Evolutionary conservation across 306 rosid genomes (phyloP), one percentile per base, ranked within the genome.

Genomic region (Nissolia schottii): DNA sequence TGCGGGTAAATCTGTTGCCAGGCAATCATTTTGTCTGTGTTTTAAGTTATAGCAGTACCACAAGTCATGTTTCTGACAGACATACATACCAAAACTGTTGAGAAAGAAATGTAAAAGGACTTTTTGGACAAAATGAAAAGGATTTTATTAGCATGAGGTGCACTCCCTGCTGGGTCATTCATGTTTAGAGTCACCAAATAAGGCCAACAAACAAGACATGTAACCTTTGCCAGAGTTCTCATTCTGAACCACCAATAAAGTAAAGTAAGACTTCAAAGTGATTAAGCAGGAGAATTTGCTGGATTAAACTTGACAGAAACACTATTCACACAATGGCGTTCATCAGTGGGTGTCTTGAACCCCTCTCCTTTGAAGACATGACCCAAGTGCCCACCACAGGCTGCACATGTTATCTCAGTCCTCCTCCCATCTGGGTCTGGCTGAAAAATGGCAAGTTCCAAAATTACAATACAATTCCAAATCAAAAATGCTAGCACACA

Each of bases 281-380:
- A 67, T 45, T 45, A 45, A 68, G 79, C 40, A 76, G 71, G 1
- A 63, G 89, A 73, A 63, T 79, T 86, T 37, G 58, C 86, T 0
- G 84, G 82, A 79, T 7, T 56, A 65, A 93, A 89, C 64, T 85
- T 90, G 80, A 90, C 69, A 2, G 96, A 93, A 79, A 93, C 73
- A 81, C 98, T 93, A 50, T 90, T 93, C 59, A 93, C 96, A 56
- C 96, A 90, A 46, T 93, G 98, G 59, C 97, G 96, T 84, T 90
- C 96, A 71, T 93, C 90, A 0, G 86, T 93, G 1, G 96, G 97
- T 38, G 89, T 84, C 84, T 83, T 77, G 72, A 86, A 87, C 18
- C 93, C 93, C 56, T 93, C 97, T 35, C 96, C 89, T 80, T 85
- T 90, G 80, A 87, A 88, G 79, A 90, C 96, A 79, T 93, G 96